Evolutionary conservation across 2,329 filamentous ascomycete species (phyloP).

Genomic region (Cladosporium sp.): DNA sequence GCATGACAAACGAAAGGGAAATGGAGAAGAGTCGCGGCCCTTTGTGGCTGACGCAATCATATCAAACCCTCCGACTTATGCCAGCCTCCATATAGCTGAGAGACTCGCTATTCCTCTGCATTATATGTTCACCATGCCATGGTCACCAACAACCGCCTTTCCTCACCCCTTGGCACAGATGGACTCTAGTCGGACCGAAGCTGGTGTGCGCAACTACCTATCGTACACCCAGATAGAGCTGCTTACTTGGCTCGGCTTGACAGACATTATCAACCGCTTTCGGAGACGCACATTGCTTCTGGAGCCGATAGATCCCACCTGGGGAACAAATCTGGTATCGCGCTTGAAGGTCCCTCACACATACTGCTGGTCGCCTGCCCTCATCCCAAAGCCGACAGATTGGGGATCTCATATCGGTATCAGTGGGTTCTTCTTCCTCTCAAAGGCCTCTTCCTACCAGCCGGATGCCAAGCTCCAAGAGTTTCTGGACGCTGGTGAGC

Average conservation of each 20-base stretch:
- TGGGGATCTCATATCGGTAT: slow-evolving; percentile 43
- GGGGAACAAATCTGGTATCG: slow-evolving; percentile 71
- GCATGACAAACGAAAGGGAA: slow-evolving; percentile 32
- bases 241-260: slow-evolving; percentile 84
- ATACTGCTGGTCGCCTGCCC: slow-evolving; percentile 50
- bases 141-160: slow-evolving; percentile 76
- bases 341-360: slow-evolving; percentile 71
- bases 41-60: slow-evolving; percentile 81
- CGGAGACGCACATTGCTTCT: slow-evolving; percentile 64
- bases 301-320: slow-evolving; percentile 68
- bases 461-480: slow-evolving; percentile 59
- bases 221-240: slow-evolving; percentile 80
- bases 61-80: slow-evolving; percentile 71
- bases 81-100: slow-evolving; percentile 69
- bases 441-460: slow-evolving; percentile 52
- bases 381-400: slow-evolving; percentile 8
- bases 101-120: slow-evolving; percentile 69
- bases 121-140: slow-evolving; percentile 94
- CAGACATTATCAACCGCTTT: slow-evolving; percentile 60
- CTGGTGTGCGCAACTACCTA: slow-evolving; percentile 69
- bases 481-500: slow-evolving; percentile 63
- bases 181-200: slow-evolving; percentile 66
- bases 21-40: slow-evolving; percentile 54
- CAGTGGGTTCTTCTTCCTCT: slow-evolving; percentile 70
- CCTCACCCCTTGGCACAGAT: slow-evolving; percentile 80